phyloP scores from a whole-genome alignment of 2,329 filamentous ascomycete species.

The Fusarium cyanostomum region DNA sequence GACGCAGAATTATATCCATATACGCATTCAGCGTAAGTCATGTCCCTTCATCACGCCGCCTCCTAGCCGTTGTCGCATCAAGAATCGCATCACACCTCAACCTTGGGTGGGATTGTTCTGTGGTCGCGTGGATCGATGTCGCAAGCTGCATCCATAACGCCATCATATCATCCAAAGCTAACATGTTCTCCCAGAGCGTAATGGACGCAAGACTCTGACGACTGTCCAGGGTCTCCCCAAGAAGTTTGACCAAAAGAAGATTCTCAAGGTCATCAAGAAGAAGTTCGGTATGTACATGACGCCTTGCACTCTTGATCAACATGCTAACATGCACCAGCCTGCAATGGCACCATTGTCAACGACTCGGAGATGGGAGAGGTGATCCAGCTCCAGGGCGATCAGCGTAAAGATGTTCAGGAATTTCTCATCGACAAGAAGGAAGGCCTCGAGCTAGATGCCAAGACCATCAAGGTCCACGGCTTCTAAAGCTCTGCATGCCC shows the following conservation, averaged over 20 bases:
- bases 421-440: constrained; percentile 97
- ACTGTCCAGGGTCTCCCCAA: constrained; percentile 98
- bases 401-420: constrained; percentile 98
- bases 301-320: not conserved
- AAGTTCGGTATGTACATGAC: constrained; percentile 80
- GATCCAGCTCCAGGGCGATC: constrained; percentile 99
- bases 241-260: constrained; percentile 99
- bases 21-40: constrained; percentile 94
- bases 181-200: constrained; percentile 76
- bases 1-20: constrained; percentile 98
- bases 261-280: constrained; percentile 99
- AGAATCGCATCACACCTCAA: constrained; percentile 16
- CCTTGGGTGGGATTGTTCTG: constrained; percentile 19
- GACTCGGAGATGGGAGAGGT: constrained; percentile 98
- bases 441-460: constrained; percentile 90
- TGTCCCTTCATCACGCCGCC: constrained; percentile 7
- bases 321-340: constrained; percentile 65
- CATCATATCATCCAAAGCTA: constrained; percentile 6
- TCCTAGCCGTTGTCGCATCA: constrained; percentile 2
- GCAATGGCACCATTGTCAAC: constrained; percentile 99
- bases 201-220: constrained; percentile 99
- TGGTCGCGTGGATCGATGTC: constrained; percentile 1
- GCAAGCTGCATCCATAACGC: not conserved
- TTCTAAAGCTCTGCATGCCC: constrained; percentile 55
- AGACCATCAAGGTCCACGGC: constrained; percentile 91